These are phyloP conservation scores for Capsicum chinense DNA, from an alignment of 257 asterid genomes.

Conservation along the genomic window DNA sequence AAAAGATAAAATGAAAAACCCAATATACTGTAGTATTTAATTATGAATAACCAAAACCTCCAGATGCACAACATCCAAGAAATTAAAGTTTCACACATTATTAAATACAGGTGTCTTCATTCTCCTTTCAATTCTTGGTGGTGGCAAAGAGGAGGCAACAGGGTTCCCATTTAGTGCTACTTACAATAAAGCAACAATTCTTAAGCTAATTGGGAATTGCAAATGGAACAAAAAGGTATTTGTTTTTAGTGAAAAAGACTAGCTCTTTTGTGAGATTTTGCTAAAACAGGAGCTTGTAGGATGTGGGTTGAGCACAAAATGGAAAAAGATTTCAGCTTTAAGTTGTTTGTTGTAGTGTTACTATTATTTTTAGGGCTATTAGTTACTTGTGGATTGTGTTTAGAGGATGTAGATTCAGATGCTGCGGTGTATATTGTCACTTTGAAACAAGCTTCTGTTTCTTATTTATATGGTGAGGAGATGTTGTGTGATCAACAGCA, in stretches of 20 bases:
- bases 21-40: not conserved
- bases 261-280: not conserved
- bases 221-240: not conserved
- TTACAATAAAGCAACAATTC: slow-evolving; percentile 33
- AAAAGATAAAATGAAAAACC: not conserved
- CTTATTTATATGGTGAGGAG: slow-evolving; percentile 63
- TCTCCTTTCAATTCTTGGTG: slow-evolving; percentile 15
- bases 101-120: slow-evolving; percentile 20
- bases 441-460: slow-evolving; percentile 67
- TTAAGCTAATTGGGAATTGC: slow-evolving; percentile 28
- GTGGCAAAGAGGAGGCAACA: not conserved
- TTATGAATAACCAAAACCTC: slow-evolving; percentile 46
- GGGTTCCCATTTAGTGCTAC: slow-evolving; percentile 38
- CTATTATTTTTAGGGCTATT: slow-evolving; percentile 54
- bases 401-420: slow-evolving; percentile 47
- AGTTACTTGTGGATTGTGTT: slow-evolving; percentile 46
- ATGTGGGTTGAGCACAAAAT: slow-evolving; percentile 37
- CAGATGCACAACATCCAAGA: slow-evolving; percentile 64
- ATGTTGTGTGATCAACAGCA: not conserved
- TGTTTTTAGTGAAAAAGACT: slow-evolving; percentile 19
- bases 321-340: slow-evolving; percentile 53
- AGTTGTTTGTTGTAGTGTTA: slow-evolving; percentile 34
- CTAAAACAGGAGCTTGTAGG: slow-evolving; percentile 30
- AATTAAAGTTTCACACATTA: slow-evolving; percentile 40
- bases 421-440: slow-evolving; percentile 85